A percentile compares a stretch with the other conserved stretches of the same genome.
Evolutionary conservation across 768 basidiomycete genomes (phyloP).

Genomic region (Mycena leptocephala): DNA sequence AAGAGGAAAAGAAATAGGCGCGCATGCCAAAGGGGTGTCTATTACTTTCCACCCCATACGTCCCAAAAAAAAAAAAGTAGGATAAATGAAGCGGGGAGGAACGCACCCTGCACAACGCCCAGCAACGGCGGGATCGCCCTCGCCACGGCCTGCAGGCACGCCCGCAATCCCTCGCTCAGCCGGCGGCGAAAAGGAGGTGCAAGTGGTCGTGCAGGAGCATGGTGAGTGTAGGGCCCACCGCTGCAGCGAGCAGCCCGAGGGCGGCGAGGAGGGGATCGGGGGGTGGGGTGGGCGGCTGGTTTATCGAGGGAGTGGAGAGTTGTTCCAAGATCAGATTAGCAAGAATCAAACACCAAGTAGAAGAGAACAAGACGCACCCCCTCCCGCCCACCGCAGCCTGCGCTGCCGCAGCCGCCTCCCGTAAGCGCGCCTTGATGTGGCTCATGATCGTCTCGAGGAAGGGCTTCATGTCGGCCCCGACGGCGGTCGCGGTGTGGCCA

Average conservation of each 20-base stretch:
- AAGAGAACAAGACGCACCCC: slow-evolving; percentile 67
- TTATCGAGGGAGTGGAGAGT: neutral
- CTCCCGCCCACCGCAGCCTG: slow-evolving; percentile 59
- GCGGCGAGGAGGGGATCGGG: slow-evolving; percentile 98
- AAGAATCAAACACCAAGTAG: neutral
- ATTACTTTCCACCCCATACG: too few relatives aligned
- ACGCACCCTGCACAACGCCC: slow-evolving; percentile 91
- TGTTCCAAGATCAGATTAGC: too few relatives aligned
- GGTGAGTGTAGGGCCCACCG: slow-evolving; percentile 96
- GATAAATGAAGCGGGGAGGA: neutral
- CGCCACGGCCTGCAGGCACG: slow-evolving; percentile 88
- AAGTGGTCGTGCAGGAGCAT: slow-evolving; percentile 97
- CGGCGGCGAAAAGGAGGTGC: slow-evolving; percentile 92
- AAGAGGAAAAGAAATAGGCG: neutral
- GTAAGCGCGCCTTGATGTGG: slow-evolving; percentile 76
- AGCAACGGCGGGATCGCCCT: slow-evolving; percentile 91
- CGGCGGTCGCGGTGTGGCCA: slow-evolving; percentile 94
- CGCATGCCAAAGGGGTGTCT: neutral
- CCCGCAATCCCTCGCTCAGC: slow-evolving; percentile 88
- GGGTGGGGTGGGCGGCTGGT: slow-evolving; percentile 69
- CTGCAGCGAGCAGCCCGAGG: slow-evolving; percentile 94
- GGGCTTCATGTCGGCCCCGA: slow-evolving; percentile 95
- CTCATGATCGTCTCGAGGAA: slow-evolving; percentile 96
- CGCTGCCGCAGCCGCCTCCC: slow-evolving; percentile 18
- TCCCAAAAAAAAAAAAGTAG: too few relatives aligned